Evolutionary conservation across 2,329 filamentous ascomycete species (phyloP).

Genomic region (Fusarium algeriense): DNA sequence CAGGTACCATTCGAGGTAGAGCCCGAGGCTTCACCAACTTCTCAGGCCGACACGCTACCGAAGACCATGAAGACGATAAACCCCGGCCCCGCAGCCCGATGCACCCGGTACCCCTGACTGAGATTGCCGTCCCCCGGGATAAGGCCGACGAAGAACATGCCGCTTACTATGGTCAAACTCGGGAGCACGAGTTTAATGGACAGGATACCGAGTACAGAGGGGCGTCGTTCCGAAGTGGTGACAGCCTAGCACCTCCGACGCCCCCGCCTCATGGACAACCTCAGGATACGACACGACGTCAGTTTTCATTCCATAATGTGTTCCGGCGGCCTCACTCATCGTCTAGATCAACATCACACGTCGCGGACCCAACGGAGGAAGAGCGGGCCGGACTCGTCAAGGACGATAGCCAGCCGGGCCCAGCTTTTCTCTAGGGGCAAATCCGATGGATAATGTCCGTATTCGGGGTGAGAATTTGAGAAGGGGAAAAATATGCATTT

Average conservation of each 20-base stretch:
- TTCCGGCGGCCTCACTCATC: slow-evolving; percentile 65
- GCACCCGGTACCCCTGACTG: slow-evolving; percentile 72
- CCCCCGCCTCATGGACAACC: slow-evolving; percentile 73
- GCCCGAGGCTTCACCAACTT: slow-evolving; percentile 52
- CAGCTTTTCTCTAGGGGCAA: slow-evolving; percentile 38
- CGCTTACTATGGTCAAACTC: slow-evolving; percentile 55
- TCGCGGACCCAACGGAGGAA: slow-evolving; percentile 75
- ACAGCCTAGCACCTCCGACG: slow-evolving; percentile 67
- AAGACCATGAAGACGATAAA: slow-evolving; percentile 56
- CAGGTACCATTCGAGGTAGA: slow-evolving; percentile 63
- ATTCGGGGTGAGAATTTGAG: slow-evolving; percentile 9
- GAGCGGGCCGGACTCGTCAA: slow-evolving; percentile 86
- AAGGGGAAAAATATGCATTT: slow-evolving; percentile 34
- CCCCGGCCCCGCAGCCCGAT: slow-evolving; percentile 66
- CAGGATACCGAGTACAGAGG: slow-evolving; percentile 64
- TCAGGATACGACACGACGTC: slow-evolving; percentile 73
- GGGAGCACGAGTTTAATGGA: slow-evolving; percentile 61
- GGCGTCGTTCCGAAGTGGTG: slow-evolving; percentile 58
- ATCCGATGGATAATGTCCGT: slow-evolving; percentile 12
- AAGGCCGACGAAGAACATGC: slow-evolving; percentile 58
- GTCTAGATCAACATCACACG: slow-evolving; percentile 39
- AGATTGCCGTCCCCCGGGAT: slow-evolving; percentile 66
- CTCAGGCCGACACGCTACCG: slow-evolving; percentile 49
- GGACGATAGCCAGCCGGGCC: slow-evolving; percentile 54
- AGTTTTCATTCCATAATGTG: slow-evolving; percentile 93